Evolutionary conservation across 2,329 filamentous ascomycete species (phyloP), one percentile per base, ranked within the genome.

Genomic region (Ophiosphaerella narmari): DNA sequence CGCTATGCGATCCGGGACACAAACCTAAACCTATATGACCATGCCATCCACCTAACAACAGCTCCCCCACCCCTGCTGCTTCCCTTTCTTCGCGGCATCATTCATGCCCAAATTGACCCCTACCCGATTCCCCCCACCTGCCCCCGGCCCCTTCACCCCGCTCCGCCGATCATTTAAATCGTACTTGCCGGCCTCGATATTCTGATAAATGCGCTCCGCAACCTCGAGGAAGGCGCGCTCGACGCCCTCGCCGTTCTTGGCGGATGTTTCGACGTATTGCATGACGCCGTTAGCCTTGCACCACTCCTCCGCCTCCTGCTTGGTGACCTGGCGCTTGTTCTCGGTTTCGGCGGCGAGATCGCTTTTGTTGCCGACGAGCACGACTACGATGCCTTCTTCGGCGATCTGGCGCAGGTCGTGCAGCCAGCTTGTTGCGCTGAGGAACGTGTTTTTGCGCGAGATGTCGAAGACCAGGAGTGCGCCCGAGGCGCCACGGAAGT

Each of bases 391-490:
- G 67, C 94, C 90, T 21, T 94, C 90, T 75, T 97, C 94, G 42
- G 94, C 94, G 64, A 97, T 97, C 73, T 94, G 90, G 36, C 91
- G 86, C 57, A 99, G 81, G 76, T 99, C 94, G 66, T 93, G 86
- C 38, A 97, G 85, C 94, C 94, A 99, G 74, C 91, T 87, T 29
- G 90, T 95, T 46, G 90, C 93, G 65, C 93, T 91, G 54, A 85
- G 78, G 70, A 97, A 97, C 7, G 93, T 97, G 43, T 86, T 82
- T 42, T 86, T 86, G 50, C 94, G 84, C 24, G 90, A 90, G 59
- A 99, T 93, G 74, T 99, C 94, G 70, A 97, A 99, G 54, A 99
- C 94, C 23, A 99, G 84, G 12, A 99, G 81, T 5, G 87, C 87
- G 29, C 87, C 87, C 0, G 82, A 85, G 34, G 87, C 86, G 65